Base-by-base conservation (phyloP, 768 basidiomycete genomes). In the Mycena haematopus region DNA sequence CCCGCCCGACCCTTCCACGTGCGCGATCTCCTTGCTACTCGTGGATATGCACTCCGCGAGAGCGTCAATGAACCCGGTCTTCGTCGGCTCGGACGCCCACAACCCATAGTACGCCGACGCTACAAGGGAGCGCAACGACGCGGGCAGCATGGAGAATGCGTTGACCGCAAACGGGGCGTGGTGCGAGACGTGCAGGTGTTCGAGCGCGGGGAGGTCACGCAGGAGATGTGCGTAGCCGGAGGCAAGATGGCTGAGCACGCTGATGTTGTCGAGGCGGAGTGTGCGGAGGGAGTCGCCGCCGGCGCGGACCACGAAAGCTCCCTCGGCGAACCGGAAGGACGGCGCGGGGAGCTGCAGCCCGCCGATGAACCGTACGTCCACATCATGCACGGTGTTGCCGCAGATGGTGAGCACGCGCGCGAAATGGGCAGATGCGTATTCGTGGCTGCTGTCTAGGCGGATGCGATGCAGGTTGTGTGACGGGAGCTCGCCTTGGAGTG, bases 361-460 rank as follows among this genome's bases (percentile, higher is more conserved):
- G 22, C 74, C 74, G 31, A 73, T 71, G 66, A 73, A 75, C 27
- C 71, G 69, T 25, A 73, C 59, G 54, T 75, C 72, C 27, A 73
- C 62, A 8, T 68, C 58, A 36, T 64, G 60, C 22, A 72, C 70
- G 11, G 69, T 66, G 24, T 60, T 54, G 19, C 65, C 67, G 36
- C 69, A 72, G 49, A 73, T 55, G 11, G 54, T 52, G 11, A 73
- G 56, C 2, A 70, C 63, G 52, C 70, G 70, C 15, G 66, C 66
- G 27, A 75, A 69, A 49, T 72, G 68, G 13, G 62, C 57, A 0
- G 67, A 69, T 1, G 70, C 72, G 58, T 73, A 53, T n/a, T 69
- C 68, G 56, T 75, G 70, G 58, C 71, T 72, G 60, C 70, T 71
- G 59, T 71, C 71, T 15, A 75, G 64, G 33, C 72, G 65, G 36